A percentile compares a stretch with the other conserved stretches of the same genome.
These are phyloP conservation scores for Venturiaceae sp. DNA, from an alignment of 2,329 filamentous ascomycete species.

Conservation along the genomic window DNA sequence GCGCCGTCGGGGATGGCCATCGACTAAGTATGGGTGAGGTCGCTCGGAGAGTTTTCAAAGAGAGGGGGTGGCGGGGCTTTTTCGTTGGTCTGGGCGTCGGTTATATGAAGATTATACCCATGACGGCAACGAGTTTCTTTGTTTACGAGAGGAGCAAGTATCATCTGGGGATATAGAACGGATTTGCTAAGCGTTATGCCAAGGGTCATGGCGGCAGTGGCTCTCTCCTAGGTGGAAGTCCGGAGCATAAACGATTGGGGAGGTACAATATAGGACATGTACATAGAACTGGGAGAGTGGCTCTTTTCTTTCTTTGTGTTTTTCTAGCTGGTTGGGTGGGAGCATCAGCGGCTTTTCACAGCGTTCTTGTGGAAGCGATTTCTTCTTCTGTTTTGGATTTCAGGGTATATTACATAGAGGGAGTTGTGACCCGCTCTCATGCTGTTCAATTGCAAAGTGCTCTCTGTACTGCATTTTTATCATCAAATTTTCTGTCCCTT, in stretches of 20 bases:
- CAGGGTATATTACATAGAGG: background rate
- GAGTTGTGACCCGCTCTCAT: too few relatives aligned
- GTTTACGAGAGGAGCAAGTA: slow-evolving; percentile 57
- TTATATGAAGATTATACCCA: slow-evolving; percentile 86
- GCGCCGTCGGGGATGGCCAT: slow-evolving; percentile 84
- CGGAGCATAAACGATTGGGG: background rate
- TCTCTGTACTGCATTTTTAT: too few relatives aligned
- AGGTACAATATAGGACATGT: background rate
- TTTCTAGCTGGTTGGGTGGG: background rate
- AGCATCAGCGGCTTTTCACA: background rate
- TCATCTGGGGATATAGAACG: slow-evolving; percentile 36
- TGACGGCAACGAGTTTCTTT: slow-evolving; percentile 67
- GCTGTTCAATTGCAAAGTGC: too few relatives aligned
- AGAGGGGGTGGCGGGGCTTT: slow-evolving; percentile 72
- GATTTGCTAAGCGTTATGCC: background rate
- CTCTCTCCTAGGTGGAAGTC: too few relatives aligned
- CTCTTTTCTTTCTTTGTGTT: background rate
- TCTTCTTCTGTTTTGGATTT: background rate
- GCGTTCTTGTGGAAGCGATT: background rate
- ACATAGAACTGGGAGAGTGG: background rate
- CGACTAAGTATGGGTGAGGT: slow-evolving; percentile 72
- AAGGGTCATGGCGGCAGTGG: too few relatives aligned
- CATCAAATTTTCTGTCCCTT: too few relatives aligned
- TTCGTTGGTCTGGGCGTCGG: slow-evolving; percentile 91
- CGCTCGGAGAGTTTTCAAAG: slow-evolving; percentile 60